Evolutionary conservation across 164 flowering plant species (phyloP).

Genomic region (Macadamia integrifolia): DNA sequence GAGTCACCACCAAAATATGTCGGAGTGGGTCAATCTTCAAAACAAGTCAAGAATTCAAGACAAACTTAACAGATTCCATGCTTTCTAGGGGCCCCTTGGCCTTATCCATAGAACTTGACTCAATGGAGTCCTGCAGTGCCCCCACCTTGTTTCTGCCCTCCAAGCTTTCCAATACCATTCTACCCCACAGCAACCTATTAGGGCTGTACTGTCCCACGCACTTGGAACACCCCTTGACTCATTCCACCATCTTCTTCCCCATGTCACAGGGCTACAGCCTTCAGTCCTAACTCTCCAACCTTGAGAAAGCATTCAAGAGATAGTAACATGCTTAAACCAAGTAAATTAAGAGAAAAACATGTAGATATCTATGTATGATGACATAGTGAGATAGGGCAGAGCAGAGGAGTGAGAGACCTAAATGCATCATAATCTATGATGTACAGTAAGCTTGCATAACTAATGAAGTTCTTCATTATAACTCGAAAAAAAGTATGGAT

Average conservation of each 20-base stretch:
- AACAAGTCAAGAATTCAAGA: too few species aligned
- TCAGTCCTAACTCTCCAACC: slow-evolving; percentile 33
- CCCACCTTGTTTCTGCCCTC: slow-evolving; percentile 42
- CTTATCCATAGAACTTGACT: slow-evolving; percentile 42
- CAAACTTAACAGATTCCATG: slow-evolving; percentile 22
- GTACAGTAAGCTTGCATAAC: slow-evolving; percentile 16
- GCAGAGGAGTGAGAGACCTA: not conserved
- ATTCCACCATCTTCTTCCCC: slow-evolving; percentile 29
- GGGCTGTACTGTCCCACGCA: slow-evolving; percentile 47
- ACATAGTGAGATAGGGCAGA: slow-evolving; percentile 7
- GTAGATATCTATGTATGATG: slow-evolving; percentile 22
- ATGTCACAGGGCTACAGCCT: slow-evolving; percentile 17
- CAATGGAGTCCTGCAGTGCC: slow-evolving; percentile 38
- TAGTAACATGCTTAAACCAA: slow-evolving; percentile 24
- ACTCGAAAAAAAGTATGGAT: too few species aligned
- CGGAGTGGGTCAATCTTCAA: too few species aligned
- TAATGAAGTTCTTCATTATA: not conserved
- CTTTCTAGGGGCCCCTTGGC: slow-evolving; percentile 50
- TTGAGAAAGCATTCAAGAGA: slow-evolving; percentile 71
- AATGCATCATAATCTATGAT: not conserved
- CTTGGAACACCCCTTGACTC: slow-evolving; percentile 57
- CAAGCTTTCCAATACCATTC: slow-evolving; percentile 45
- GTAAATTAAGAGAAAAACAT: slow-evolving; percentile 24
- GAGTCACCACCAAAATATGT: too few species aligned
- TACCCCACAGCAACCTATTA: slow-evolving; percentile 52